Evolutionary conservation across 352 stramenopile genomes (phyloP).

Genomic region (Thalassiosira hispida): DNA sequence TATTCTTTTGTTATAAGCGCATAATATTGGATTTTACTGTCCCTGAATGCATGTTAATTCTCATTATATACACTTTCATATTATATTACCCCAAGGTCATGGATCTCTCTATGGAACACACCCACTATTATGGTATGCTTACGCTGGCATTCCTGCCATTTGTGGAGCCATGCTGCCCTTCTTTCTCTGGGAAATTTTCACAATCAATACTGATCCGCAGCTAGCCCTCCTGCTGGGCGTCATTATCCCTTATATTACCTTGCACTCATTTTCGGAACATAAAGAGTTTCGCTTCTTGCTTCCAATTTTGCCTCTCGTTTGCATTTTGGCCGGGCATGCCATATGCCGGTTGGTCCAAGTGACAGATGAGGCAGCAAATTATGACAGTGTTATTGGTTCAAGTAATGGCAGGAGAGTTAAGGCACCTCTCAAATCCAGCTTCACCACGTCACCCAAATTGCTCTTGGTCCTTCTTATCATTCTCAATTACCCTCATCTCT

Average conservation of each 20-base stretch:
- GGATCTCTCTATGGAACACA: constrained; percentile 82
- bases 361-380: constrained; percentile 2
- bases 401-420: not conserved
- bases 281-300: constrained; percentile 85
- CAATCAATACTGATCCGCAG: constrained; percentile 19
- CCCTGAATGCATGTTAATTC: not conserved
- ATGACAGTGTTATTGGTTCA: not conserved
- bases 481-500: constrained; percentile 64
- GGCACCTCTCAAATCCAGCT: not conserved
- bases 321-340: constrained; percentile 57
- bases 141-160: constrained; percentile 73
- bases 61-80: constrained; percentile 3
- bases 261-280: constrained; percentile 80
- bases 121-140: constrained; percentile 81
- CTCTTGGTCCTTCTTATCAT: constrained; percentile 45
- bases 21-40: not conserved
- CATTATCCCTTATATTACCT: constrained; percentile 59
- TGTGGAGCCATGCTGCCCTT: constrained; percentile 69
- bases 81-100: constrained; percentile 20
- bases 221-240: constrained; percentile 38
- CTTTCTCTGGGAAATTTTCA: constrained; percentile 53
- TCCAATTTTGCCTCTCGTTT: constrained; percentile 77
- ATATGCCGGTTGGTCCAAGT: constrained; percentile 36
- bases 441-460: not conserved
- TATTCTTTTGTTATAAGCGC: not conserved